Evolutionary conservation across 1,139 yeast genomes (phyloP).

Genomic region (Williopsis jadinii): DNA sequence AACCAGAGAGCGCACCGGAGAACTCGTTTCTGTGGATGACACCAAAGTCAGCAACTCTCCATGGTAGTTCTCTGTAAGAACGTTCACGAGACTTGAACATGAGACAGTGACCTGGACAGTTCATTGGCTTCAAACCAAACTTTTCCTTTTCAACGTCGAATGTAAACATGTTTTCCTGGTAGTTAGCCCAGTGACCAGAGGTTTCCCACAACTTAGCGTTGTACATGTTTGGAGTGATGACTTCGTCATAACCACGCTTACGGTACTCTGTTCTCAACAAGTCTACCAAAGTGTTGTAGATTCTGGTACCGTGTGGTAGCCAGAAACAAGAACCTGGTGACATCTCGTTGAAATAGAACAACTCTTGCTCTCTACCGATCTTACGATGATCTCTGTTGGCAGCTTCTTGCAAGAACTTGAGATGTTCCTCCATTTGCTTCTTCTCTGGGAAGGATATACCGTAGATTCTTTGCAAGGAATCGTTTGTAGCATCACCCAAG

Average conservation of each 20-base stretch:
- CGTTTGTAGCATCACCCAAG: slow-evolving; percentile 88
- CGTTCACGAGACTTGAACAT: slow-evolving; percentile 83
- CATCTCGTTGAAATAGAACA: slow-evolving; percentile 91
- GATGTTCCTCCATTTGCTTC: slow-evolving; percentile 90
- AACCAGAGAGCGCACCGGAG: slow-evolving; percentile 83
- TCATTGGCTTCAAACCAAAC: slow-evolving; percentile 94
- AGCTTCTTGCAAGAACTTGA: slow-evolving; percentile 94
- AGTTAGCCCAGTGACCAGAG: slow-evolving; percentile 97
- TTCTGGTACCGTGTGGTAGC: slow-evolving; percentile 98
- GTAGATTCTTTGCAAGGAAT: slow-evolving; percentile 93
- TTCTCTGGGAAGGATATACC: slow-evolving; percentile 99
- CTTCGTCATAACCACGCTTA: slow-evolving; percentile 93
- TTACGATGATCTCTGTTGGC: slow-evolving; percentile 96
- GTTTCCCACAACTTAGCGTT: slow-evolving; percentile 94
- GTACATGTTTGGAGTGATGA: slow-evolving; percentile 96
- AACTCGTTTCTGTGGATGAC: slow-evolving; percentile 94
- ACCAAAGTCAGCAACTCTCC: slow-evolving; percentile 96
- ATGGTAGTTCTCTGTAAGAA: slow-evolving; percentile 89
- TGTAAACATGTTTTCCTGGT: slow-evolving; percentile 95
- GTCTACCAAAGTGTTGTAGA: slow-evolving; percentile 78
- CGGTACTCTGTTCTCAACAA: slow-evolving; percentile 77
- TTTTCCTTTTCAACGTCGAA: slow-evolving; percentile 89
- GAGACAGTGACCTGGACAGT: slow-evolving; percentile 97
- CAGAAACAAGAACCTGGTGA: slow-evolving; percentile 98
- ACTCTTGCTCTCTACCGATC: slow-evolving; percentile 93